phyloP scores from a whole-genome alignment of 768 basidiomycete species.

The Trichaptum fuscoviolaceum region DNA sequence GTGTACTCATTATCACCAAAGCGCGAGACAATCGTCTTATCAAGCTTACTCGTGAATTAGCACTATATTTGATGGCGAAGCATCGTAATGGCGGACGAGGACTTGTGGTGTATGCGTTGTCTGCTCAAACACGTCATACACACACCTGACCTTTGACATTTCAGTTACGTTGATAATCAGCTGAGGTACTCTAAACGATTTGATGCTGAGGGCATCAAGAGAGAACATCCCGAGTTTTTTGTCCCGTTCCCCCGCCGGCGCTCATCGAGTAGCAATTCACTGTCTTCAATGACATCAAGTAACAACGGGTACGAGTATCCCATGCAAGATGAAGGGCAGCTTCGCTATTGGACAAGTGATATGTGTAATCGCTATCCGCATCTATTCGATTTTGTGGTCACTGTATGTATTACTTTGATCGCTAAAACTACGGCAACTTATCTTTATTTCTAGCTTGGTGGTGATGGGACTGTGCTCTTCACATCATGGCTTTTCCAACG shows the following conservation, averaged over 20 bases:
- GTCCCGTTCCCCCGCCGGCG: slow-evolving; percentile 70
- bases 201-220: slow-evolving; percentile 84
- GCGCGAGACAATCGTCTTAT: slow-evolving; percentile 96
- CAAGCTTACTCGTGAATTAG: slow-evolving; percentile 88
- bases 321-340: slow-evolving; percentile 70
- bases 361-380: slow-evolving; percentile 92
- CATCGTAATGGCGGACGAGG: slow-evolving; percentile 66
- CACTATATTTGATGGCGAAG: slow-evolving; percentile 93
- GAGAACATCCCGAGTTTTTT: slow-evolving; percentile 86
- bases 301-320: slow-evolving; percentile 36
- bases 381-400: slow-evolving; percentile 96
- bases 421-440: slow-evolving; percentile 12
- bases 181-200: slow-evolving; percentile 86
- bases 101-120: slow-evolving; percentile 69
- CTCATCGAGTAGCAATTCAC: slow-evolving; percentile 59
- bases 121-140: background rate
- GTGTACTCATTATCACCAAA: slow-evolving; percentile 92
- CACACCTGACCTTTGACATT: no score
- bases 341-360: slow-evolving; percentile 95
- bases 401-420: slow-evolving; percentile 48
- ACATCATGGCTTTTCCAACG: slow-evolving; percentile 99
- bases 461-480: slow-evolving; percentile 97
- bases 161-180: slow-evolving; percentile 92
- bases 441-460: slow-evolving; percentile 68
- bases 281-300: slow-evolving; percentile 48